A percentile compares a stretch with the other conserved stretches of the same genome.
Evolutionary conservation across 2,329 filamentous ascomycete genomes (phyloP).

Genomic region (Pochonia chlamydosporia): DNA sequence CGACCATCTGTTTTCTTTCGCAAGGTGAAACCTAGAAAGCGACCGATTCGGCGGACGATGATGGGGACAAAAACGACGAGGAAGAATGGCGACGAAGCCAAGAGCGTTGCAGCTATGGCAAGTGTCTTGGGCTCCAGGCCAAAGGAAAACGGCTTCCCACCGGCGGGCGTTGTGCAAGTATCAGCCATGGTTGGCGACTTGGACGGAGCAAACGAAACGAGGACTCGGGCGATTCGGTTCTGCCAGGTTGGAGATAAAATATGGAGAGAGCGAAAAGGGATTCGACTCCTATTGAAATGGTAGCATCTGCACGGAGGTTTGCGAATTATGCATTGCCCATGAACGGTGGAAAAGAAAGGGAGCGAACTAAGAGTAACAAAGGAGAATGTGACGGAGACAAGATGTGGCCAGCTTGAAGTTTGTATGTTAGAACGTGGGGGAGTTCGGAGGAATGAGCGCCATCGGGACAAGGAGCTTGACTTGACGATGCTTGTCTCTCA

Average conservation of each 20-base stretch:
- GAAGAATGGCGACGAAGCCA: constrained; percentile 15
- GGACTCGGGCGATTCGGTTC: too few species aligned
- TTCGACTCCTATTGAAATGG: not conserved
- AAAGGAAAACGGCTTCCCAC: constrained; percentile 19
- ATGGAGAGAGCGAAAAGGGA: not conserved
- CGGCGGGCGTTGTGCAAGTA: constrained; percentile 22
- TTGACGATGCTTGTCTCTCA: too few species aligned
- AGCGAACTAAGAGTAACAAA: too few species aligned
- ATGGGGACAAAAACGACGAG: constrained; percentile 19
- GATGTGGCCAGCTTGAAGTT: too few species aligned
- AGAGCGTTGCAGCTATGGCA: constrained; percentile 17
- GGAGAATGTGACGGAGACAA: too few species aligned
- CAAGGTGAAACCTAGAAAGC: constrained; percentile 53
- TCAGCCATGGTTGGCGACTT: constrained; percentile 15
- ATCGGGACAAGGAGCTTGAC: too few species aligned
- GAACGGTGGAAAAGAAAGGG: too few species aligned
- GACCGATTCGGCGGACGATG: constrained; percentile 29
- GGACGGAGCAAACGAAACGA: not conserved
- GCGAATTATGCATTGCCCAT: too few species aligned
- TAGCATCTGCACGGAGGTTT: too few species aligned
- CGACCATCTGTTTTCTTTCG: constrained; percentile 58
- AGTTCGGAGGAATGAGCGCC: too few species aligned
- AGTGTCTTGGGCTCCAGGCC: constrained; percentile 22
- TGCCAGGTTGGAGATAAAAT: too few species aligned
- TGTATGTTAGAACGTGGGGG: too few species aligned